A percentile compares a stretch with the other conserved stretches of the same genome.
Evolutionary conservation across 495 filamentous ascomycete genomes (phyloP).

Genomic region (Penicillium canescens): DNA sequence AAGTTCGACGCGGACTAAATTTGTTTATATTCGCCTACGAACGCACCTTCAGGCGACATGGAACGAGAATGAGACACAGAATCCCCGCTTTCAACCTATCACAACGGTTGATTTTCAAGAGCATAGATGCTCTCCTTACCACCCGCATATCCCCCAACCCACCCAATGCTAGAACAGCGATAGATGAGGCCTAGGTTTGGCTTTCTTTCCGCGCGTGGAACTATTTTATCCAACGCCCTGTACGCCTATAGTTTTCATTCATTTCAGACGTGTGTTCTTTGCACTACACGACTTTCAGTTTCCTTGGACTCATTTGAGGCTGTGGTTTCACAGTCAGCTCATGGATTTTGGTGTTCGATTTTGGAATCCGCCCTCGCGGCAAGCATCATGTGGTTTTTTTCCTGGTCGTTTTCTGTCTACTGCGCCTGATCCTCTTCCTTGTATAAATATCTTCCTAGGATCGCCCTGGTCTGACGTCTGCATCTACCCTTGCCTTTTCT

Average conservation of each 20-base stretch:
- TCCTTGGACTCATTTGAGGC: background rate
- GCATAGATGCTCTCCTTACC: background rate
- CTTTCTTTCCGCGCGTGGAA: constrained; percentile 2
- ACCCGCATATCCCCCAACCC: background rate
- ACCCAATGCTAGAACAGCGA: constrained; percentile 2
- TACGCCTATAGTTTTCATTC: constrained; percentile 6
- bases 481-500: background rate
- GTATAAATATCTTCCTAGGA: constrained; percentile 5
- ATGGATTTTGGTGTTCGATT: background rate
- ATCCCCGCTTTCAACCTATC: background rate
- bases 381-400: background rate
- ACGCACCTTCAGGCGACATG: constrained; percentile 8
- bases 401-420: background rate
- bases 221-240: background rate
- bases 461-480: background rate
- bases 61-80: constrained; percentile 24
- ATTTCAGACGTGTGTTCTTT: background rate
- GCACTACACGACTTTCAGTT: background rate
- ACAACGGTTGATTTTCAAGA: background rate
- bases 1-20: constrained; percentile 54
- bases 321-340: background rate
- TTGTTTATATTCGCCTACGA: background rate
- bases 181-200: constrained; percentile 1
- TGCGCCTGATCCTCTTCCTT: background rate
- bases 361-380: background rate